These are phyloP conservation scores for Circinella minor DNA, from an alignment of 371 early-diverging fungal species.

Conservation along the genomic window DNA sequence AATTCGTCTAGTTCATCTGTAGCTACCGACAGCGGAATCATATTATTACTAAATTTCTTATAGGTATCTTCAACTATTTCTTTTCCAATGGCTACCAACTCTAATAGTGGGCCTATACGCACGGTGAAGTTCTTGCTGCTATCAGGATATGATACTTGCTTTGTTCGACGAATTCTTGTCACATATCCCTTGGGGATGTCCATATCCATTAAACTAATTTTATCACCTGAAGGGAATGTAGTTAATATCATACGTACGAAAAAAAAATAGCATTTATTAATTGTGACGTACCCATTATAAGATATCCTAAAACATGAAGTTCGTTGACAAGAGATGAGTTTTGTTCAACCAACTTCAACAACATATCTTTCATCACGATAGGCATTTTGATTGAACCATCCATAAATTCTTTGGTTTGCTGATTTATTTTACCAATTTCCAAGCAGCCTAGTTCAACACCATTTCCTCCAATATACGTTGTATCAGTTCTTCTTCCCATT, in stretches of 20 bases:
- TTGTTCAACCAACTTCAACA: constrained; percentile 3
- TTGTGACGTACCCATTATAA: constrained; percentile 1
- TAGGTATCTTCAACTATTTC: background rate
- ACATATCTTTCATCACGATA: constrained; percentile 17
- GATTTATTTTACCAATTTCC: constrained; percentile 4
- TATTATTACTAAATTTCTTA: background rate
- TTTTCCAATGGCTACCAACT: constrained; percentile 10
- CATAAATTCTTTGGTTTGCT: constrained; percentile 10
- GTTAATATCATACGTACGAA: background rate
- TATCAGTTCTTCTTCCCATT: background rate
- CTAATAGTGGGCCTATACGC: constrained; percentile 7
- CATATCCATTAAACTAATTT: constrained; percentile 5
- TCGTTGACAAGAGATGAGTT: background rate
- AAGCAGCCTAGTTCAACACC: constrained; percentile 13
- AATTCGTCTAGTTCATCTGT: background rate
- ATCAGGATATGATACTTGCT: constrained; percentile 5
- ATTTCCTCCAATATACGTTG: background rate
- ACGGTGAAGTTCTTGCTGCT: constrained; percentile 1
- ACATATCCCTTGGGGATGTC: constrained; percentile 14
- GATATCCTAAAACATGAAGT: constrained; percentile 10
- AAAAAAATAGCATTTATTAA: background rate
- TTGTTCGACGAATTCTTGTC: constrained; percentile 3
- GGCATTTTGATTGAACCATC: constrained; percentile 18
- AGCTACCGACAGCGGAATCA: background rate
- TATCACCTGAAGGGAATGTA: background rate